Conservation (phyloP, 2,329 filamentous ascomycete species). For the Calonectria henricotiae region DNA sequence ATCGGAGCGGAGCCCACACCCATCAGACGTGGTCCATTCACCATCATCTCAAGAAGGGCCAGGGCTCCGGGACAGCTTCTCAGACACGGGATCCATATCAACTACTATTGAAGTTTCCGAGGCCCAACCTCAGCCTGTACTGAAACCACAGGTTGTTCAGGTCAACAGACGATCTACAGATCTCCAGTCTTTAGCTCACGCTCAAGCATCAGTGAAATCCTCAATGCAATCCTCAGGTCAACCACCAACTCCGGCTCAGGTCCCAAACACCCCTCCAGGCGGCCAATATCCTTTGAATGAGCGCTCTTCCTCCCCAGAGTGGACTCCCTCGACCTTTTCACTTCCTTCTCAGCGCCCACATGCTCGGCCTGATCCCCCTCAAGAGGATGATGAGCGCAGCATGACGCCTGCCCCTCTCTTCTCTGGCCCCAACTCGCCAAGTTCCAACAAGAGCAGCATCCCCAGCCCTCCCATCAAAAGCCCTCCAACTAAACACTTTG, state of each 20-base stretch:
- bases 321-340: constrained; percentile 15
- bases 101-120: constrained; percentile 51
- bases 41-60: constrained; percentile 42
- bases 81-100: constrained; percentile 49
- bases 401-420: constrained; percentile 31
- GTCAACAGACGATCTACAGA: constrained; percentile 49
- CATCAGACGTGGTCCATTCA: constrained; percentile 38
- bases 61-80: constrained; percentile 45
- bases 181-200: constrained; percentile 31
- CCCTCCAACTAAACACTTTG: constrained; percentile 25
- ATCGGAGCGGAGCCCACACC: constrained; percentile 41
- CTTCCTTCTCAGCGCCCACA: constrained; percentile 34
- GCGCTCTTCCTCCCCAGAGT: constrained; percentile 16
- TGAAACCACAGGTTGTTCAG: constrained; percentile 49
- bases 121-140: constrained; percentile 49
- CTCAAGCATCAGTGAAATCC: constrained; percentile 30
- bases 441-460: constrained; percentile 12
- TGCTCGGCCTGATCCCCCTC: constrained; percentile 17
- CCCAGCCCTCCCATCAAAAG: constrained; percentile 30
- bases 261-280: background rate
- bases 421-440: constrained; percentile 23
- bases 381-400: constrained; percentile 13
- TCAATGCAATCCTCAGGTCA: constrained; percentile 4
- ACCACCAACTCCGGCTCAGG: constrained; percentile 8
- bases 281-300: background rate